Evolutionary conservation across 495 filamentous ascomycete genomes (phyloP).

Genomic region (Penicillium desertorum): DNA sequence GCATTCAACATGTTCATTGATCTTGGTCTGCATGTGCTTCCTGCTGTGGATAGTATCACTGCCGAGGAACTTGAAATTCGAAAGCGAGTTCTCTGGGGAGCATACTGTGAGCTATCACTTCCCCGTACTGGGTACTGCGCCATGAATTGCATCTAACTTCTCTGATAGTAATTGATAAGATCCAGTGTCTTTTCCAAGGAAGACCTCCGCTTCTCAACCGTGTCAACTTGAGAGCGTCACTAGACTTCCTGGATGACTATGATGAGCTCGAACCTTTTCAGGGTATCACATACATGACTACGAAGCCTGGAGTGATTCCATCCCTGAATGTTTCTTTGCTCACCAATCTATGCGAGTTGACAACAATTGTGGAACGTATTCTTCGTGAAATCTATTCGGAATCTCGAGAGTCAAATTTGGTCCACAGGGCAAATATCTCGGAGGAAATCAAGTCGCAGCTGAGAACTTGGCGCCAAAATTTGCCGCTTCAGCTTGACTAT

Average conservation of each 20-base stretch:
- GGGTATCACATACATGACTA: conserved; percentile 23
- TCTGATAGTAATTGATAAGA: conserved; percentile 30
- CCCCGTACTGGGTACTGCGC: not conserved
- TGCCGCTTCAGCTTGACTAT: conserved; percentile 30
- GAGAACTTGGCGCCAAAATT: conserved; percentile 24
- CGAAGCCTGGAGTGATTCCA: conserved; percentile 16
- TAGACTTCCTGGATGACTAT: conserved; percentile 34
- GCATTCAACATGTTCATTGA: conserved; percentile 50
- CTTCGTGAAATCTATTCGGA: conserved; percentile 34
- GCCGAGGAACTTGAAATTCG: conserved; percentile 46
- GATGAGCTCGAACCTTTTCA: conserved; percentile 38
- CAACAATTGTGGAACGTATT: conserved; percentile 33
- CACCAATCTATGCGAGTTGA: conserved; percentile 34
- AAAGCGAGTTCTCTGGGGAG: conserved; percentile 42
- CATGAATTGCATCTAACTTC: not conserved
- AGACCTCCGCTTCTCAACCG: conserved; percentile 33
- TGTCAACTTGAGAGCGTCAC: conserved; percentile 29
- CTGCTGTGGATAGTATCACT: conserved; percentile 22
- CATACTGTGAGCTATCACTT: conserved; percentile 33
- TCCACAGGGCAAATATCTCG: conserved; percentile 19
- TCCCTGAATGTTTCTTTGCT: conserved; percentile 32
- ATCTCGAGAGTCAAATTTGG: conserved; percentile 20
- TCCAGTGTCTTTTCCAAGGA: conserved; percentile 38
- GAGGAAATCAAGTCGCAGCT: conserved; percentile 27
- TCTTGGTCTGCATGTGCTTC: conserved; percentile 42